These are phyloP conservation scores for Stromatinia cepivora DNA, from an alignment of 2,329 filamentous ascomycete species.

Conservation along the genomic window DNA sequence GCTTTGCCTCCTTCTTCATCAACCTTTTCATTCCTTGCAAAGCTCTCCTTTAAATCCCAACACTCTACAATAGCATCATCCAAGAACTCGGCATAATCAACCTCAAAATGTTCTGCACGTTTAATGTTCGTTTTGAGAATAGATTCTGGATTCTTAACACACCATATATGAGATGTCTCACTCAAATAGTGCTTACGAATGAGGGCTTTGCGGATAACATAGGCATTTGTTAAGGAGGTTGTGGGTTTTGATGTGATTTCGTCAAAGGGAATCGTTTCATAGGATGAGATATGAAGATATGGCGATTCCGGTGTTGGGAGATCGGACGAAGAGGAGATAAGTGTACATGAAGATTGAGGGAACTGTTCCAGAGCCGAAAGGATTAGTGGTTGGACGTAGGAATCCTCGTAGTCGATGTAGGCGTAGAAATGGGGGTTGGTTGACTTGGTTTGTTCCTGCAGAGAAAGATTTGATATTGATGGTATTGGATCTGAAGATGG, in stretches of 20 bases:
- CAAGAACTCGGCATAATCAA: conserved; percentile 95
- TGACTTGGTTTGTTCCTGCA: conserved; percentile 31
- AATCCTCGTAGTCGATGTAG: conserved; percentile 79
- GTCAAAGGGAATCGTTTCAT: conserved; percentile 86
- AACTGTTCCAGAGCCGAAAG: conserved; percentile 68
- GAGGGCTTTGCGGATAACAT: conserved; percentile 92
- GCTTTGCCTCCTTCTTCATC: conserved; percentile 53
- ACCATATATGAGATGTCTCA: conserved; percentile 80
- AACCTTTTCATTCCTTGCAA: conserved; percentile 64
- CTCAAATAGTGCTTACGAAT: conserved; percentile 95
- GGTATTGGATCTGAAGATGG: conserved; percentile 27
- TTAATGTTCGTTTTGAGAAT: conserved; percentile 70
- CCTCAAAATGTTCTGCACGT: conserved; percentile 80
- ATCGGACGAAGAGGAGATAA: conserved; percentile 52
- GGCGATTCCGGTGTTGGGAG: conserved; percentile 30
- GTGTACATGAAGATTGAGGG: conserved; percentile 53
- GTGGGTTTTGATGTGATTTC: conserved; percentile 62
- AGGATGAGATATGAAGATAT: conserved; percentile 75
- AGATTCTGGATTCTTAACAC: conserved; percentile 76
- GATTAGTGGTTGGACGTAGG: conserved; percentile 86
- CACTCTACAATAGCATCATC: conserved; percentile 91
- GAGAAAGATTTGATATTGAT: conserved; percentile 29
- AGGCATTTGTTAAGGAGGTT: conserved; percentile 77
- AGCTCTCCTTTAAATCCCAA: conserved; percentile 79
- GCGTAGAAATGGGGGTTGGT: conserved; percentile 59